phyloP scores from a whole-genome alignment of 2,329 filamentous ascomycete genomes.

The Apiospora malaysiana region DNA sequence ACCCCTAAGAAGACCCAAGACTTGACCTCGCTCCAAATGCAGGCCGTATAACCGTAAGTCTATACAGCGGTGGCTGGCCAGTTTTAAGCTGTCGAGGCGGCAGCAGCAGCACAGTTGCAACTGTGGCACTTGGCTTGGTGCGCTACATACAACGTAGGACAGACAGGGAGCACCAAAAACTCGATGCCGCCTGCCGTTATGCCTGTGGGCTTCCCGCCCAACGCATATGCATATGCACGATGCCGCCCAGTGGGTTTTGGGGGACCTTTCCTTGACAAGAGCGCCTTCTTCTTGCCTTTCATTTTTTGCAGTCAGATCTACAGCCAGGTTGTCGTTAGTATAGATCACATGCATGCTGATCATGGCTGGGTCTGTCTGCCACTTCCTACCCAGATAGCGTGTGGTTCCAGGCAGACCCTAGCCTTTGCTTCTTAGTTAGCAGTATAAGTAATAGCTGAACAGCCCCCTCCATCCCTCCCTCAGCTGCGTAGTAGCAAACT shows the following conservation, averaged over 20 bases:
- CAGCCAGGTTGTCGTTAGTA: not conserved
- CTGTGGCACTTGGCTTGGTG: not conserved
- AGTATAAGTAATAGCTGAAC: not conserved
- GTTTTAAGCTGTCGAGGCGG: not conserved
- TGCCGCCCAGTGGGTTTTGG: not conserved
- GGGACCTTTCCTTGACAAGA: not conserved
- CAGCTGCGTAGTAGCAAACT: no score
- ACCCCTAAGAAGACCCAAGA: not conserved
- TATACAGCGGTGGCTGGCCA: not conserved
- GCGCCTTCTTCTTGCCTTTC: not conserved
- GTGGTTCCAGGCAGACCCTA: not conserved
- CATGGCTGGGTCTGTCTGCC: not conserved
- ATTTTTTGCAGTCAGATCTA: not conserved
- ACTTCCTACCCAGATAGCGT: not conserved
- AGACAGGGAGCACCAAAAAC: not conserved
- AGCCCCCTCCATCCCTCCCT: no score
- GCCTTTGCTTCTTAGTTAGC: not conserved
- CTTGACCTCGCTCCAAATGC: not conserved
- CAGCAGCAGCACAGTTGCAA: no score
- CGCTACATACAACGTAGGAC: not conserved
- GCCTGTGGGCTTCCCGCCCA: conserved; percentile 5
- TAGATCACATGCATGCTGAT: not conserved
- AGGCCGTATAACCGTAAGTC: not conserved
- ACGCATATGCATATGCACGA: conserved; percentile 12
- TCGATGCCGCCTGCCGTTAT: not conserved